Evolutionary conservation across 2,329 filamentous ascomycete genomes (phyloP).

Genomic region (Colletotrichum sp.): DNA sequence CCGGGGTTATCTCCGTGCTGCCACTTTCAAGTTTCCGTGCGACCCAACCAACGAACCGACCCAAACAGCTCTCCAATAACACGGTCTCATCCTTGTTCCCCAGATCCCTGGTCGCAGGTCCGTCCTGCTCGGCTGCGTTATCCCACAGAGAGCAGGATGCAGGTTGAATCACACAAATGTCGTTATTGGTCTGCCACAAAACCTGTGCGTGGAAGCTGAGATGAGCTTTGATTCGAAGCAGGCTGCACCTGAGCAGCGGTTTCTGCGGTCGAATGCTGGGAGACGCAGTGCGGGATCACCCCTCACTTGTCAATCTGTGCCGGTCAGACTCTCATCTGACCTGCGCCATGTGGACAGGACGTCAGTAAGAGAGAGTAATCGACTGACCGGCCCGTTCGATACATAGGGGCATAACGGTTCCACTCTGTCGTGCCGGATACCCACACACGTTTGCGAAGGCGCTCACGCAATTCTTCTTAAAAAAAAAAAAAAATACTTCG

Average conservation of each 20-base stretch:
- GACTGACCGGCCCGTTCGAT: background rate
- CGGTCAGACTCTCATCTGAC: background rate
- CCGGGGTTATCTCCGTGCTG: background rate
- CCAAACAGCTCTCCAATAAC: background rate
- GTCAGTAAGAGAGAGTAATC: background rate
- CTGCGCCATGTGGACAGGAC: background rate
- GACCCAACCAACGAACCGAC: background rate
- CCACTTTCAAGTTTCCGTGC: background rate
- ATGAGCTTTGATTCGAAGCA: background rate
- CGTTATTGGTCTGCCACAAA: background rate
- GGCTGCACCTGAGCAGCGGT: background rate
- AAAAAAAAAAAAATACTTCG: background rate
- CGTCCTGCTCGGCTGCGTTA: background rate
- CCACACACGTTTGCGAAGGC: background rate
- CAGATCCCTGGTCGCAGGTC: constrained; percentile 5
- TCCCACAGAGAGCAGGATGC: background rate
- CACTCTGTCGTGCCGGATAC: background rate
- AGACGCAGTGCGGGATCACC: background rate
- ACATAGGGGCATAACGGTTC: background rate
- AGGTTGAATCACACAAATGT: background rate
- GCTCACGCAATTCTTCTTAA: background rate
- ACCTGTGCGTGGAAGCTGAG: background rate
- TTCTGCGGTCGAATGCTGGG: background rate
- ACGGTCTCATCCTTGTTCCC: background rate
- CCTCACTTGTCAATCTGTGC: background rate